A percentile compares a stretch with the other conserved stretches of the same genome.
Conservation (phyloP, 768 basidiomycete genomes). For the Myochromella boudieri region DNA sequence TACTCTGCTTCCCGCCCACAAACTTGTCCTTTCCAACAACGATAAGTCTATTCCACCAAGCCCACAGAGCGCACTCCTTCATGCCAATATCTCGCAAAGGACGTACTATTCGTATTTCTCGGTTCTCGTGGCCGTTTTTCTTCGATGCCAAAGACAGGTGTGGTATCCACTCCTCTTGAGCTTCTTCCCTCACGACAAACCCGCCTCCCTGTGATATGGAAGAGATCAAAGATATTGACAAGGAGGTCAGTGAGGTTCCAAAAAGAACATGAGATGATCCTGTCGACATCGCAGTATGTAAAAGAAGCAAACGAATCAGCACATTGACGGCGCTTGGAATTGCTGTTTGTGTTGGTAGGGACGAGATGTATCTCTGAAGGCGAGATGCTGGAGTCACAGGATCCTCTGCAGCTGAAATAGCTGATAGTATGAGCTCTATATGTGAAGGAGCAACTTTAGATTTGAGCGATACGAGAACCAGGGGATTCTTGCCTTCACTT, state of each 20-base stretch:
- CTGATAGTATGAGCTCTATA: constrained; percentile 31
- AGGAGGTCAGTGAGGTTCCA: constrained; percentile 76
- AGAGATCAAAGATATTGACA: constrained; percentile 74
- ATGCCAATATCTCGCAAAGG: constrained; percentile 73
- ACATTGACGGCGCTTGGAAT: constrained; percentile 55
- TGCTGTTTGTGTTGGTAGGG: constrained; percentile 77
- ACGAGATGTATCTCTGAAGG: constrained; percentile 53
- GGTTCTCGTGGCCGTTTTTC: constrained; percentile 10
- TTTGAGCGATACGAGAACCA: not conserved
- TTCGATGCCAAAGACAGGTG: constrained; percentile 10
- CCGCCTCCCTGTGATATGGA: constrained; percentile 78
- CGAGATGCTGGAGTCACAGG: constrained; percentile 23
- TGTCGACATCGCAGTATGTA: constrained; percentile 60
- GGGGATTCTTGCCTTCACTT: constrained; percentile 45
- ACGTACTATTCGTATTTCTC: constrained; percentile 51
- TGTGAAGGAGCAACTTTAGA: not conserved
- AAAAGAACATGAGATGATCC: constrained; percentile 75
- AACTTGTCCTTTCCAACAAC: constrained; percentile 50
- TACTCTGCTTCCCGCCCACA: constrained; percentile 53
- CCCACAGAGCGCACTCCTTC: constrained; percentile 79
- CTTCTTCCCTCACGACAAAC: constrained; percentile 65
- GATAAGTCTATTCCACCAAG: constrained; percentile 65
- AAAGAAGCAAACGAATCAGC: constrained; percentile 65
- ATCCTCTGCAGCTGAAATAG: constrained; percentile 16
- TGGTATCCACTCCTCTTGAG: constrained; percentile 68